A percentile compares a stretch with the other conserved stretches of the same genome.
Evolutionary conservation across 169 alveolate species (phyloP).

Genomic region (Plasmodium inui): DNA sequence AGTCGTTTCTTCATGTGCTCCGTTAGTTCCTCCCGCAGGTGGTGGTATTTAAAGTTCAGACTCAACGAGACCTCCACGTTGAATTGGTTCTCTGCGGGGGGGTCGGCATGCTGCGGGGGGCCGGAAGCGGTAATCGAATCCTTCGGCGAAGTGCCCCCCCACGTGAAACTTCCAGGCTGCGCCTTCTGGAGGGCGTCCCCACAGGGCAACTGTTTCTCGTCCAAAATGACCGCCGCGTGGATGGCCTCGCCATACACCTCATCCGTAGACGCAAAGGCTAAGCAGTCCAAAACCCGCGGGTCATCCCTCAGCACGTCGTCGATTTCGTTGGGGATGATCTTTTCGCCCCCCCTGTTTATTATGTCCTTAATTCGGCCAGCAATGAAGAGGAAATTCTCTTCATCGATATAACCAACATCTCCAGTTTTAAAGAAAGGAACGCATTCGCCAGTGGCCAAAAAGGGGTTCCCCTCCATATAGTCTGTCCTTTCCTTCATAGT

Average conservation of each 20-base stretch:
- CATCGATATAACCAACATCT: conserved; percentile 67
- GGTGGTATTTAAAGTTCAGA: conserved; percentile 16
- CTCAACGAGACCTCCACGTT: conserved; percentile 1
- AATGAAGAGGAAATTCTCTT: conserved; percentile 53
- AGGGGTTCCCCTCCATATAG: conserved; percentile 34
- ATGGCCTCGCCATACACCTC: conserved; percentile 65
- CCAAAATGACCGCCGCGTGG: conserved; percentile 44
- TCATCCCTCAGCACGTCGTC: conserved; percentile 46
- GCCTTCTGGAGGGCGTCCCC: not conserved
- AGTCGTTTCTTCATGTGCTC: conserved; percentile 13
- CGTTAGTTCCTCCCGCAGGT: not conserved
- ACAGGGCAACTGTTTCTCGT: not conserved
- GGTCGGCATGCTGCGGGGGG: not conserved
- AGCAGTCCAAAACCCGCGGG: conserved; percentile 20
- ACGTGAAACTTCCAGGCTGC: not conserved
- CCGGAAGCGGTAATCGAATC: not conserved
- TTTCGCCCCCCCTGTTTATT: conserved; percentile 73
- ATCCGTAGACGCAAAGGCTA: conserved; percentile 28
- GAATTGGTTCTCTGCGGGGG: not conserved
- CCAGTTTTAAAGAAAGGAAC: conserved; percentile 73
- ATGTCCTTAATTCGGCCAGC: conserved; percentile 68
- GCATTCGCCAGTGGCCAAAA: conserved; percentile 7
- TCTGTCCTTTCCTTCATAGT: conserved; percentile 19
- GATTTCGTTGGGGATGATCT: conserved; percentile 60
- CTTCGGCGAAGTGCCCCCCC: not conserved